Evolutionary conservation across 345 rosid genomes (phyloP).

Genomic region (Corchorus olitorius): DNA sequence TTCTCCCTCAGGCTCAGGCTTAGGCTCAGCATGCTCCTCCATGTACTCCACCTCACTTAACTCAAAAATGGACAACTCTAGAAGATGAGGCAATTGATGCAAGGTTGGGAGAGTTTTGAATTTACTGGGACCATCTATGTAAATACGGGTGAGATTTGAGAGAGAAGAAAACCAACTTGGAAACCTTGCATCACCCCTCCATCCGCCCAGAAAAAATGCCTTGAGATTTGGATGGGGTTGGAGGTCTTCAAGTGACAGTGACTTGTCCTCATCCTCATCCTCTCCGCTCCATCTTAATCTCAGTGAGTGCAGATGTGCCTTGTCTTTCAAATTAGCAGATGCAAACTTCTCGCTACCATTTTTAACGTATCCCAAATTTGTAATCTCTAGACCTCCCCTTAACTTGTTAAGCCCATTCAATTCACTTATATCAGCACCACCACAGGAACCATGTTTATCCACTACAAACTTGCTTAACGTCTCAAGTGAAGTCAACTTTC

Average conservation of each 20-base stretch:
- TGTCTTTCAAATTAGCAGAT: too few species aligned
- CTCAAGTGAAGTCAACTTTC: neutral
- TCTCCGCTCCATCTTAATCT: neutral
- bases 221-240: neutral
- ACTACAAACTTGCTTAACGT: neutral
- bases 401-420: too few species aligned
- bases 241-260: neutral
- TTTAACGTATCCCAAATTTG: too few species aligned
- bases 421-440: neutral
- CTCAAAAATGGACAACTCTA: neutral
- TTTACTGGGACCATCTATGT: neutral
- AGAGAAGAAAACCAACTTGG: neutral
- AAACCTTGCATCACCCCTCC: neutral
- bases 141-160: neutral
- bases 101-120: neutral
- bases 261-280: neutral
- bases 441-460: neutral
- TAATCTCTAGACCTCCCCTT: too few species aligned
- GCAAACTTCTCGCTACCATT: too few species aligned
- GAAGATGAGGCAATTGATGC: neutral
- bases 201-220: neutral
- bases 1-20: neutral
- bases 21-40: neutral
- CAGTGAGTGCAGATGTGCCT: neutral
- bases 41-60: neutral